Evolutionary conservation across 345 rosid genomes (phyloP), one percentile per base, ranked within the genome.

Genomic region (Melaleuca quinquenervia): DNA sequence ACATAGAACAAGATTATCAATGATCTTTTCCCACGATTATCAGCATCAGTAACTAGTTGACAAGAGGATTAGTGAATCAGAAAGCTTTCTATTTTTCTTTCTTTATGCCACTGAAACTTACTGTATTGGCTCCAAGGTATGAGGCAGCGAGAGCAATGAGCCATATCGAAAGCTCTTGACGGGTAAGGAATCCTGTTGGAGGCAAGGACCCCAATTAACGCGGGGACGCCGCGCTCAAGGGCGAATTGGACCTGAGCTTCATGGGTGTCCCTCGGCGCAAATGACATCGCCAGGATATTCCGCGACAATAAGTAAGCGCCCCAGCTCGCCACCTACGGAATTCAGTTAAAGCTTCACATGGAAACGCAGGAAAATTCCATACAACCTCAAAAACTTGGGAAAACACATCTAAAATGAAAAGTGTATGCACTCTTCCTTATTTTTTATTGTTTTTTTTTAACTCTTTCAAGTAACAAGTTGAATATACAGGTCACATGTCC

Each of bases 61-160:
- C 5, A 11, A 62, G 44, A 62, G 76, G 76, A 32, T 62, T 62
- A 29, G 76, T 1, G 1, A 62, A 62, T 29, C 29, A 44, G 76
- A 62, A 62, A 62, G 44, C 76, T 62, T 29, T 16, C 22, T 21
- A 29, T 10, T 62, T 62, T 62, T 15, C 29, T 11, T 62, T 62
- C 29, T 15, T 44, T 29, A 62, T 62, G 76, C 76, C 45, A 32
- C 45, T 32, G 78, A 6, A 20, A n/a, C 52, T 86, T 91, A 96
- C 99, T 96, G 50, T 90, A 86, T 78, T 90, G 89, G 45, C 93
- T 95, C 99, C 99, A 97, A 10, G 98, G 98, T 49, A 97, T 95
- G 84, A 97, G 98, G 86, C 99, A 97, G 41, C 99, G 98, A 85
- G 99, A 97, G 91, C 99, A 97, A 90, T 97, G 99, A 11, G 98